phyloP scores from a whole-genome alignment of 2,329 filamentous ascomycete species.

The Drechslerella coelobrocha region DNA sequence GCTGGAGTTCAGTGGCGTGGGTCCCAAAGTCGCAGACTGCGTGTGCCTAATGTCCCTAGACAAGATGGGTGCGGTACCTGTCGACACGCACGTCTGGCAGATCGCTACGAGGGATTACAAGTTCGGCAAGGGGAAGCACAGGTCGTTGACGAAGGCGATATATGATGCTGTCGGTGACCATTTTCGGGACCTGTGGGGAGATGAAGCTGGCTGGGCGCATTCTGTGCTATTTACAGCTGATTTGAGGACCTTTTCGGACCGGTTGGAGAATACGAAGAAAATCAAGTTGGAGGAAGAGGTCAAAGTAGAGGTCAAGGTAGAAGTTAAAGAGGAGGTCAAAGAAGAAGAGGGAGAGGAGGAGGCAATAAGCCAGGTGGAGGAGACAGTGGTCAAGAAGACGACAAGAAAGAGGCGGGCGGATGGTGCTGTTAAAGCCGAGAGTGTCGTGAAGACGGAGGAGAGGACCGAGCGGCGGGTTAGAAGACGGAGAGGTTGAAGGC shows the following conservation, averaged over 20 bases:
- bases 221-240: constrained; percentile 92
- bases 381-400: constrained; percentile 54
- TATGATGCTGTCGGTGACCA: constrained; percentile 91
- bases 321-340: constrained; percentile 57
- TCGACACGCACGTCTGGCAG: constrained; percentile 98
- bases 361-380: constrained; percentile 56
- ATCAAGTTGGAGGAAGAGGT: constrained; percentile 57
- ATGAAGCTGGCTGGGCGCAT: constrained; percentile 96
- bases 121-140: constrained; percentile 81
- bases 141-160: constrained; percentile 83
- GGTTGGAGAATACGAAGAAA: constrained; percentile 56
- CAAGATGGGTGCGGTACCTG: constrained; percentile 92
- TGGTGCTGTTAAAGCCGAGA: constrained; percentile 52
- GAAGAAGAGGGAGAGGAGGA: constrained; percentile 54
- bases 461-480: constrained; percentile 52
- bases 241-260: constrained; percentile 79
- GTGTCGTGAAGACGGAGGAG: constrained; percentile 52
- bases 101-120: constrained; percentile 96
- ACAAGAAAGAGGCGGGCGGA: constrained; percentile 52
- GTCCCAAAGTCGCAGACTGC: constrained; percentile 95
- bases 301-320: constrained; percentile 57
- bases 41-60: constrained; percentile 95
- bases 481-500: constrained; percentile 18
- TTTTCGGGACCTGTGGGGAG: constrained; percentile 87
- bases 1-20: constrained; percentile 81